A percentile compares a stretch with the other conserved stretches of the same genome.
These are phyloP conservation scores for Aspergillus felis DNA, from an alignment of 2,329 filamentous ascomycete species.

Conservation along the genomic window DNA sequence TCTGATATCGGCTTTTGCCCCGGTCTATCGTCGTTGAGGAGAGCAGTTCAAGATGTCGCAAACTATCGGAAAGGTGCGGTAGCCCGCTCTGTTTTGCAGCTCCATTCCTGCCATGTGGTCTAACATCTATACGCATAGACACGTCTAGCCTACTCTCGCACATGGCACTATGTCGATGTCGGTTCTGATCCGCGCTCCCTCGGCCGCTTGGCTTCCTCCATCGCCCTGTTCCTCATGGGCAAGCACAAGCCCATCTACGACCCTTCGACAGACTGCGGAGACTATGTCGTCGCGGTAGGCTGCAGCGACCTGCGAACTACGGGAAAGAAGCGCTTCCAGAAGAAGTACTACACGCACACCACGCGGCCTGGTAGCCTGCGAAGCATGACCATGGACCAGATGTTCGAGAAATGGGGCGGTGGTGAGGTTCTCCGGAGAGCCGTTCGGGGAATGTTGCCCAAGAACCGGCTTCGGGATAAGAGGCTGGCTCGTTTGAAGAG, in stretches of 20 bases:
- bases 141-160: slow-evolving; percentile 89
- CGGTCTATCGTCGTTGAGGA: not conserved
- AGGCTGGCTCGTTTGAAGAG: slow-evolving; percentile 81
- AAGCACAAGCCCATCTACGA: slow-evolving; percentile 99
- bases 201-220: slow-evolving; percentile 81
- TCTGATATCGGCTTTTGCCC: slow-evolving; percentile 6
- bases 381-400: slow-evolving; percentile 86
- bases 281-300: slow-evolving; percentile 93
- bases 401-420: slow-evolving; percentile 93
- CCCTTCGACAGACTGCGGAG: slow-evolving; percentile 95
- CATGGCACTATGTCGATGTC: slow-evolving; percentile 89
- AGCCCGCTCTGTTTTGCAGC: not conserved
- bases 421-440: slow-evolving; percentile 87
- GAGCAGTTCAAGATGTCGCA: slow-evolving; percentile 38
- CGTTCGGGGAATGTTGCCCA: slow-evolving; percentile 95
- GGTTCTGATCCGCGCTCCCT: slow-evolving; percentile 69
- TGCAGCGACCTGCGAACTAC: slow-evolving; percentile 84
- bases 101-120: not conserved
- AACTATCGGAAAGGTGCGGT: slow-evolving; percentile 41
- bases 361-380: slow-evolving; percentile 84
- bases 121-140: slow-evolving; percentile 55
- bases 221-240: slow-evolving; percentile 87
- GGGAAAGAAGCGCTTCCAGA: slow-evolving; percentile 88
- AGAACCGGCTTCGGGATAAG: slow-evolving; percentile 88
- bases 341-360: slow-evolving; percentile 92